These are phyloP conservation scores for Trichosporon inkin DNA, from an alignment of 1,284 basidiomycete genomes.

Conservation along the genomic window DNA sequence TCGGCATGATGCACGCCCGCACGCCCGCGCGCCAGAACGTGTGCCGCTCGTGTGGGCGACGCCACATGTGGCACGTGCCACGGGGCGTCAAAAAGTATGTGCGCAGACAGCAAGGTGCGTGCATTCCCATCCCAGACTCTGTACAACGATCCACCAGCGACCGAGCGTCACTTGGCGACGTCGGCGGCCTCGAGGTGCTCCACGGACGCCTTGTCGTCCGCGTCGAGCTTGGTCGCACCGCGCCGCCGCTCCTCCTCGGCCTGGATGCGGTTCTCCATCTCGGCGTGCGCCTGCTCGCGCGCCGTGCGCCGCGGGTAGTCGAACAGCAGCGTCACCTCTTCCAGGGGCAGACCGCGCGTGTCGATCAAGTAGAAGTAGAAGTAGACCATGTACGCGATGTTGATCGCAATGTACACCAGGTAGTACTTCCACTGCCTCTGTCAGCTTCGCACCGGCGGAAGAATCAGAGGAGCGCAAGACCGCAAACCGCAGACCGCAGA, in stretches of 20 bases:
- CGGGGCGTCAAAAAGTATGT: too few relatives aligned
- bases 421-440: conserved; percentile 19
- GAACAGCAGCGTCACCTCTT: conserved; percentile 33
- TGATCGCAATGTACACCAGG: conserved; percentile 36
- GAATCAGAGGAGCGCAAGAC: too few relatives aligned
- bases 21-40: too few relatives aligned
- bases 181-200: background rate
- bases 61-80: too few relatives aligned
- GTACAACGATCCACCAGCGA: too few relatives aligned
- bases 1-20: too few relatives aligned
- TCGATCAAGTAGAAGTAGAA: conserved; percentile 40
- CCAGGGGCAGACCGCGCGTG: conserved; percentile 36
- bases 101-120: too few relatives aligned
- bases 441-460: background rate
- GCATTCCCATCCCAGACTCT: too few relatives aligned
- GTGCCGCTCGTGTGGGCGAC: too few relatives aligned
- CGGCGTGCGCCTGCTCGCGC: conserved; percentile 6
- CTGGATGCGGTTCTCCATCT: conserved; percentile 10
- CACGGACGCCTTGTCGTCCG: conserved; percentile 3
- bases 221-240: background rate
- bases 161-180: background rate
- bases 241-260: conserved; percentile 12
- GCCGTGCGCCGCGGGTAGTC: conserved; percentile 21
- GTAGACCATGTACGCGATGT: conserved; percentile 21
- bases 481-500: too few relatives aligned